Percentiles rank a stretch among this genome's conserved stretches.
These are phyloP conservation scores for Colletotrichum tofieldiae DNA, from an alignment of 2,329 filamentous ascomycete genomes.

Conservation along the genomic window DNA sequence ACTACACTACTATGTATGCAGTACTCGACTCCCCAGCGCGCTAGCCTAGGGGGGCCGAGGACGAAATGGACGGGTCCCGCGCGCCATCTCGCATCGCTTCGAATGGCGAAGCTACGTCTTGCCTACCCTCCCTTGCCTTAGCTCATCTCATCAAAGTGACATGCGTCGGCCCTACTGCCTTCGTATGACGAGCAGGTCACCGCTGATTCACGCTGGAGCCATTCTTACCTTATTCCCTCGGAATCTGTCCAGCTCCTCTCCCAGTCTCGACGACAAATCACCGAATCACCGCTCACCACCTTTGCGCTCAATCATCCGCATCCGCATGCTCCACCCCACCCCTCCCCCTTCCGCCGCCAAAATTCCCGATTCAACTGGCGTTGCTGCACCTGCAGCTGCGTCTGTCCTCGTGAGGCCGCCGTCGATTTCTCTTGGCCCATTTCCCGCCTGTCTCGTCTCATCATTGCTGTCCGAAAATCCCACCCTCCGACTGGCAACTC, in stretches of 20 bases:
- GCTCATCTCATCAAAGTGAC: constrained; percentile 39
- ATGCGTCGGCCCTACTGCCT: constrained; percentile 27
- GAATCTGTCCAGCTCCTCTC: constrained; percentile 10
- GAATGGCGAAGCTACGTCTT: neutral
- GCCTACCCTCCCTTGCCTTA: constrained; percentile 14
- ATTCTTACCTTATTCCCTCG: constrained; percentile 5
- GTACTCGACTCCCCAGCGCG: neutral
- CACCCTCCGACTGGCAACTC: constrained; percentile 1
- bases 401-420: constrained; percentile 37
- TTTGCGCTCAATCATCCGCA: constrained; percentile 5
- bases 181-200: constrained; percentile 35
- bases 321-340: neutral
- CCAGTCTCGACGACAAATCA: constrained; percentile 2
- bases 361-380: neutral
- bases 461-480: neutral
- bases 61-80: constrained; percentile 28
- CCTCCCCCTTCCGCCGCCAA: neutral
- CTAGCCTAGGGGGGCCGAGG: neutral
- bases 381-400: constrained; percentile 8
- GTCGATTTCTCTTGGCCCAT: constrained; percentile 30
- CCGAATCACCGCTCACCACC: constrained; percentile 8
- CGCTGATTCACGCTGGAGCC: constrained; percentile 36
- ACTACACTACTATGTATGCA: too few species aligned
- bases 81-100: constrained; percentile 29
- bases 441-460: constrained; percentile 31